A percentile compares a stretch with the other conserved stretches of the same genome.
Evolutionary conservation across 2,329 filamentous ascomycete genomes (phyloP).

Genomic region (Fusarium torulosum): DNA sequence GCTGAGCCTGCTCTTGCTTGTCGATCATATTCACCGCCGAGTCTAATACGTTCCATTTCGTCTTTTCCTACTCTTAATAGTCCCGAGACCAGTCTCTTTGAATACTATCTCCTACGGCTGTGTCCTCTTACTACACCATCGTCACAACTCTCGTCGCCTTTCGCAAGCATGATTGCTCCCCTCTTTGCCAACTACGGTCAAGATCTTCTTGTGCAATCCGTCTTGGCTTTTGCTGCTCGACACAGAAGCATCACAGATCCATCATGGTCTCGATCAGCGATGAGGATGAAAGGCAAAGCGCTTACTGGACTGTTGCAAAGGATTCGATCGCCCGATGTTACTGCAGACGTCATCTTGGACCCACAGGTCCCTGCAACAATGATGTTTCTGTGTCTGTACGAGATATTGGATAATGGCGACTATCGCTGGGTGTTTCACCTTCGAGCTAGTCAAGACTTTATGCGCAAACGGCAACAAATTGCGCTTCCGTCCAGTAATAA

Average conservation of each 20-base stretch:
- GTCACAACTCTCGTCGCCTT: slow-evolving; percentile 31
- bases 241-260: slow-evolving; percentile 39
- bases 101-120: slow-evolving; percentile 41
- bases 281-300: slow-evolving; percentile 42
- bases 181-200: slow-evolving; percentile 40
- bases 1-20: slow-evolving; percentile 2
- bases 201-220: slow-evolving; percentile 34
- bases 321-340: slow-evolving; percentile 26
- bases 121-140: slow-evolving; percentile 44
- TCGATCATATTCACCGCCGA: slow-evolving; percentile 4
- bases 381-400: slow-evolving; percentile 46
- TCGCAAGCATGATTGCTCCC: slow-evolving; percentile 38
- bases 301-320: slow-evolving; percentile 5
- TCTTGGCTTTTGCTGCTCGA: slow-evolving; percentile 40
- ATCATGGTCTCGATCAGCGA: slow-evolving; percentile 30
- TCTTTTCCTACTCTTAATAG: slow-evolving; percentile 26
- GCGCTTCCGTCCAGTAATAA: slow-evolving; percentile 25
- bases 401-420: slow-evolving; percentile 43
- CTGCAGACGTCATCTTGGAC: slow-evolving; percentile 34
- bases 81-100: slow-evolving; percentile 29
- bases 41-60: slow-evolving; percentile 18
- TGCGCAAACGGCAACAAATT: slow-evolving; percentile 53
- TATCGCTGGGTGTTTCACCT: slow-evolving; percentile 61
- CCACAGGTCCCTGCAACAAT: slow-evolving; percentile 42
- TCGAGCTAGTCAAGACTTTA: slow-evolving; percentile 60